Conservation (phyloP, 2,329 filamentous ascomycete species). For the Diaporthe sp. region DNA sequence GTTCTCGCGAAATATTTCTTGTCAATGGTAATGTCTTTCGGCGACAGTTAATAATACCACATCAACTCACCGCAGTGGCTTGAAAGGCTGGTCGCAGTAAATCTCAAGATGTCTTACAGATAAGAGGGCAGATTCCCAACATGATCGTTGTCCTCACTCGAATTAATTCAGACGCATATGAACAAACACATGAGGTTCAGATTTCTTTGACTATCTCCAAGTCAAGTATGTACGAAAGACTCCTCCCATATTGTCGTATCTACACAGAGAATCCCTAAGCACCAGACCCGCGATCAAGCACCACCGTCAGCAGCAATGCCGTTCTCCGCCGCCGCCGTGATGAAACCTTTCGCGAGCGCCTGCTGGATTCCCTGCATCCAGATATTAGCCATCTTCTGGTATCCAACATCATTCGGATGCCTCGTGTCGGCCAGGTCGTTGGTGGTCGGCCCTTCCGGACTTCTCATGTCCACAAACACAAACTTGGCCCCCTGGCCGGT, state of each 20-base stretch:
- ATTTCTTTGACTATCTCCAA: not conserved
- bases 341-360: constrained; percentile 35
- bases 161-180: not conserved
- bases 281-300: not conserved
- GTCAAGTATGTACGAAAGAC: not conserved
- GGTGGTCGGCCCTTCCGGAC: constrained; percentile 42
- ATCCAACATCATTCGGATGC: constrained; percentile 47
- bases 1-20: no score
- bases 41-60: no score
- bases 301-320: constrained; percentile 35
- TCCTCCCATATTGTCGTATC: not conserved
- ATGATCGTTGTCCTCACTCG: no score
- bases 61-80: no score
- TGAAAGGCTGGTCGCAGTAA: no score
- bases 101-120: no score
- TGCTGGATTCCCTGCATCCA: constrained; percentile 43
- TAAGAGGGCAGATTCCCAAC: no score
- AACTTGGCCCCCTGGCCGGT: constrained; percentile 40
- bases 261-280: not conserved
- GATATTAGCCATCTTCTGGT: constrained; percentile 46
- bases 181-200: not conserved
- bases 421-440: constrained; percentile 44
- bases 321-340: constrained; percentile 28
- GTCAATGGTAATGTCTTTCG: no score
- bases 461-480: constrained; percentile 45